A percentile compares a stretch with the other conserved stretches of the same genome.
These are phyloP conservation scores for Hypoxylon fuscum DNA, from an alignment of 495 filamentous ascomycete genomes.

Conservation along the genomic window DNA sequence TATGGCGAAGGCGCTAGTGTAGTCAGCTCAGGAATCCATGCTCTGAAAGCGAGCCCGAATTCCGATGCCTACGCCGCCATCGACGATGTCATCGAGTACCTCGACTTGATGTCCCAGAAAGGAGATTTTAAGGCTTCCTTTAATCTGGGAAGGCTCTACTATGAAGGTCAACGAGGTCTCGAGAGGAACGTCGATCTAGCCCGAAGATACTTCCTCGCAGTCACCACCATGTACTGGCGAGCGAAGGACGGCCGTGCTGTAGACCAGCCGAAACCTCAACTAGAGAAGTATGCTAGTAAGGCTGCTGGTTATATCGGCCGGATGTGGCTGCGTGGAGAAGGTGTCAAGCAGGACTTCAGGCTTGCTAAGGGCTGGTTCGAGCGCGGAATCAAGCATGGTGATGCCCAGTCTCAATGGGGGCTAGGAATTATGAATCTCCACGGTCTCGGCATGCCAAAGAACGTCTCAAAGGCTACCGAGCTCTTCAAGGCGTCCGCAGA, in stretches of 20 bases:
- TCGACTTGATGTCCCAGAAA: conserved; percentile 93
- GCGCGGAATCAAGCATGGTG: conserved; percentile 79
- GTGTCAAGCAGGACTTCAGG: conserved; percentile 79
- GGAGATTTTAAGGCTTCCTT: conserved; percentile 93
- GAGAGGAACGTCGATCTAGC: conserved; percentile 77
- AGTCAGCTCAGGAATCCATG: conserved; percentile 88
- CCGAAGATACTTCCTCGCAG: conserved; percentile 81
- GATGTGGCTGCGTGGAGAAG: conserved; percentile 94
- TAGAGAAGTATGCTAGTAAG: conserved; percentile 88
- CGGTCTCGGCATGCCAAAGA: conserved; percentile 80
- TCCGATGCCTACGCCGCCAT: conserved; percentile 82
- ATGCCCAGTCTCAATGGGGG: conserved; percentile 85
- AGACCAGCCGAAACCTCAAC: conserved; percentile 57
- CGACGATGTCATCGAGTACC: conserved; percentile 93
- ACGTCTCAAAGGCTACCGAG: conserved; percentile 77
- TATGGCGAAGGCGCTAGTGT: conserved; percentile 95
- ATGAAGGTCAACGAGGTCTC: conserved; percentile 83
- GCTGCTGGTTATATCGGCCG: conserved; percentile 90
- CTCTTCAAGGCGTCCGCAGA: conserved; percentile 84
- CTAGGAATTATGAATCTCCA: conserved; percentile 88
- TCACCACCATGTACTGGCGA: conserved; percentile 89
- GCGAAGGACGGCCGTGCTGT: conserved; percentile 58
- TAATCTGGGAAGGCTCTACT: conserved; percentile 86
- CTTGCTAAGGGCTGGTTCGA: conserved; percentile 87
- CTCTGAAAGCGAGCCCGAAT: conserved; percentile 71